These are phyloP conservation scores for Leishmania guyanensis DNA, from an alignment of 208 protist species.

Conservation along the genomic window DNA sequence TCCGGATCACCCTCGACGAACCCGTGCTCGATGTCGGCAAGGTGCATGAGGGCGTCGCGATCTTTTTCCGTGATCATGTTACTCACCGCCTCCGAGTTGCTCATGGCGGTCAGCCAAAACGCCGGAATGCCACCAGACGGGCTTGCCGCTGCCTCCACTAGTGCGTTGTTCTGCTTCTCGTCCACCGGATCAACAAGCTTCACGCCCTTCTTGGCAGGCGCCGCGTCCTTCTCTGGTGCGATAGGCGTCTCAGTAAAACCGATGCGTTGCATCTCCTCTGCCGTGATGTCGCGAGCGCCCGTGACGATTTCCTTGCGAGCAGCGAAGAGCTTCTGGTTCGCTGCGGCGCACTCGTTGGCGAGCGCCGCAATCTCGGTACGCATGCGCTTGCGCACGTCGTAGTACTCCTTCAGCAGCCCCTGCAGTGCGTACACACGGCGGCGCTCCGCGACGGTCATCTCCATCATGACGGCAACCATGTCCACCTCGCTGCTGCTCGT, in stretches of 20 bases:
- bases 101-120: conserved; percentile 87
- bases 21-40: conserved; percentile 59
- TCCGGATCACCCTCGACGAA: conserved; percentile 53
- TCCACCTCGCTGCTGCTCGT: conserved; percentile 46
- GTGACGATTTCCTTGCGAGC: conserved; percentile 57
- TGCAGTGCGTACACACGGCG: conserved; percentile 69
- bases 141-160: conserved; percentile 38
- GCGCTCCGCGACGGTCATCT: conserved; percentile 51
- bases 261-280: conserved; percentile 46
- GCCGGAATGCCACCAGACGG: conserved; percentile 81
- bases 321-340: conserved; percentile 32
- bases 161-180: conserved; percentile 26
- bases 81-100: conserved; percentile 49
- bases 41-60: conserved; percentile 46
- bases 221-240: background rate
- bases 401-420: conserved; percentile 56
- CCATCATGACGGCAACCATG: conserved; percentile 57
- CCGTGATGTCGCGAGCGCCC: conserved; percentile 67
- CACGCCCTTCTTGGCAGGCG: conserved; percentile 42
- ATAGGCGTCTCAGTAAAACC: background rate
- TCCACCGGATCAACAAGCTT: conserved; percentile 48
- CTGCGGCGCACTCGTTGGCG: conserved; percentile 34
- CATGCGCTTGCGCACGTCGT: conserved; percentile 34
- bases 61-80: conserved; percentile 75
- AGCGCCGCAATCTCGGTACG: conserved; percentile 40